A percentile compares a stretch with the other conserved stretches of the same genome.
Evolutionary conservation across 140 eudicot species (phyloP).

Genomic region (Oenanthe javanica): DNA sequence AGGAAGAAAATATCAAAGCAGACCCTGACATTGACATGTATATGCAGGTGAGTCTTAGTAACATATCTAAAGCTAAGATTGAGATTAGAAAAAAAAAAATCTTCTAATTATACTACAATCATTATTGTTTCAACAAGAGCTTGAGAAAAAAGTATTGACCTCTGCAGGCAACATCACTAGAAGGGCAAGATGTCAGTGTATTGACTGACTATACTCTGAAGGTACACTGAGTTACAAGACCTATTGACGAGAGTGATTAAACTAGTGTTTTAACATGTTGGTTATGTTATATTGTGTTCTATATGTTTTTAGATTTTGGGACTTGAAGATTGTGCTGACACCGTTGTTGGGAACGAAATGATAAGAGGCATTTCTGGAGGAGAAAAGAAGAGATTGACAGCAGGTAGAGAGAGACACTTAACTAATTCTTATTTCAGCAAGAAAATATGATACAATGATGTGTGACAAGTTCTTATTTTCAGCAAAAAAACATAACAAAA

Average conservation of each 20-base stretch:
- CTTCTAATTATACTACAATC: not conserved
- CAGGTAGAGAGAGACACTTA: slow-evolving; percentile 22
- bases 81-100: not conserved
- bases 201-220: slow-evolving; percentile 41
- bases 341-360: slow-evolving; percentile 46
- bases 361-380: slow-evolving; percentile 48
- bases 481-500: not conserved
- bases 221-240: slow-evolving; percentile 16
- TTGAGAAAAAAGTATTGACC: not conserved
- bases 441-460: not conserved
- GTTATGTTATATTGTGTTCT: not conserved
- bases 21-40: slow-evolving; percentile 39
- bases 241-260: not conserved
- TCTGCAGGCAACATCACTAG: slow-evolving; percentile 35
- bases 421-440: not conserved
- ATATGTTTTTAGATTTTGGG: slow-evolving; percentile 29
- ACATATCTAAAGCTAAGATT: not conserved
- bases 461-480: not conserved
- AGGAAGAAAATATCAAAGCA: slow-evolving; percentile 28
- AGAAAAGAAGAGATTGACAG: slow-evolving; percentile 36
- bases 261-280: not conserved
- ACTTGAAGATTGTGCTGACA: slow-evolving; percentile 47
- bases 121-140: not conserved
- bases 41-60: slow-evolving; percentile 24
- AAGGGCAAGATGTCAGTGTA: slow-evolving; percentile 32